Base-by-base conservation (phyloP, 2,329 filamentous ascomycete genomes). In the Fusarium vanettenii region DNA sequence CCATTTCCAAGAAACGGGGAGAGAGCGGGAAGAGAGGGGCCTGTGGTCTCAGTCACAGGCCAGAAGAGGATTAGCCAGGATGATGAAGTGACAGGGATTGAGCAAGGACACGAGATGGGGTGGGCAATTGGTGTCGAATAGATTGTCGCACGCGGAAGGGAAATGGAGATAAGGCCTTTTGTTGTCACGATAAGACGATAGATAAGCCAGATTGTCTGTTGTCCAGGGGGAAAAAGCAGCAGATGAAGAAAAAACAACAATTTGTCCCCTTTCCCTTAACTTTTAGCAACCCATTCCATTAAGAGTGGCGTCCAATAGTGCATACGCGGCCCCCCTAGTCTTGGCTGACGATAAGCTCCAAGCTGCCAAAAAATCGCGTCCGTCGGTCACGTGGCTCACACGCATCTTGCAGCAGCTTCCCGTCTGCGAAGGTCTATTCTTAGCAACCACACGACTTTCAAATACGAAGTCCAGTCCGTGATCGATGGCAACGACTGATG, bases 61-160 rank as follows among this genome's bases (percentile, higher is more conserved):
- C 61, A 71, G 64, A 76, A 76, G 67, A 69, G 68, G 73, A 60
- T 64, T 76, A 76, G 73, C 59, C 37, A 66, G 8, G 39, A 64
- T 67, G 56, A 45, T 63, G 33, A 59, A 18, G 22, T 33, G 18
- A 71, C 73, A 73, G 70, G 73, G 73, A 43, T 75, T 62, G 37
- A 50, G 57, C 27, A 52, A 67, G 52, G 64, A 78, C 73, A 76
- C 74, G 75, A 78, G 72, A 68, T 37, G 67, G 50, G 65, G 57
- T 16, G 70, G 64, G 64, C 70, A 62, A 66, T 67, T 65, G 48
- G 66, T 60, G 61, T 71, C 68, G 66, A 69, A 74, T 77, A 59
- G 62, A 75, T 73, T 68, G 62, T 61, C 64, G 64, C 67, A 71
- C 64, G 64, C 56, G 63, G 62, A 59, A 20, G 20, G 48, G 60